phyloP scores from a whole-genome alignment of 2,329 filamentous ascomycete genomes.

The Neonectria punicea region DNA sequence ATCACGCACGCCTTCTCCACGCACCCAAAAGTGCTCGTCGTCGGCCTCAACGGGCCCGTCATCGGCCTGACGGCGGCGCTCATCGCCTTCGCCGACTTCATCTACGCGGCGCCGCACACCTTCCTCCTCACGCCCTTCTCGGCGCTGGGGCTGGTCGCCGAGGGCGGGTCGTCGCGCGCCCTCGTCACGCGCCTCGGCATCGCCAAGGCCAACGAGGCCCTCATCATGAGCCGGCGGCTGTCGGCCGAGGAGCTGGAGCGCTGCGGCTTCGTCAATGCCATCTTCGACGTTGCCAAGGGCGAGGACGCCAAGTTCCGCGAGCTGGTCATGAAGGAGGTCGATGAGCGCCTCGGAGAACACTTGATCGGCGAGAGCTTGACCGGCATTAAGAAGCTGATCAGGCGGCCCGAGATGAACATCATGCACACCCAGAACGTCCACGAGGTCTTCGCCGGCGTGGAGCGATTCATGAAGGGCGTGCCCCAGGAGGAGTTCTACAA shows the following conservation, averaged over 20 bases:
- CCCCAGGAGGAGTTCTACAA: conserved; percentile 91
- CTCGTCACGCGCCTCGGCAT: conserved; percentile 85
- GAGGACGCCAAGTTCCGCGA: conserved; percentile 76
- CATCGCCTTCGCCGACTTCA: conserved; percentile 86
- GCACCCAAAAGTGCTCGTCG: conserved; percentile 93
- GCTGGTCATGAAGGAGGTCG: conserved; percentile 80
- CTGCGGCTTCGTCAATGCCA: conserved; percentile 86
- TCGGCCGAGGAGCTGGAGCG: conserved; percentile 76
- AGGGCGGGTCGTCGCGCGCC: conserved; percentile 82
- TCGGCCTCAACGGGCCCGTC: conserved; percentile 90
- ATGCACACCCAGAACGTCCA: conserved; percentile 81
- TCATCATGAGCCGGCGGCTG: conserved; percentile 89
- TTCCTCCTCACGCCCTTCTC: conserved; percentile 94
- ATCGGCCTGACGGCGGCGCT: conserved; percentile 90
- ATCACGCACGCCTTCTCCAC: conserved; percentile 90
- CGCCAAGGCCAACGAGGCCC: conserved; percentile 86
- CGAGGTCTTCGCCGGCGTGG: conserved; percentile 88
- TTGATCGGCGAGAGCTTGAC: conserved; percentile 81
- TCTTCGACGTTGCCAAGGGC: conserved; percentile 71
- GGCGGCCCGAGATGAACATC: conserved; percentile 75
- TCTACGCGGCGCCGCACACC: conserved; percentile 83
- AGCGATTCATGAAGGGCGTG: conserved; percentile 80
- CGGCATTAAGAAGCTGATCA: conserved; percentile 86
- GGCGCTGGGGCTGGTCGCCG: conserved; percentile 87
- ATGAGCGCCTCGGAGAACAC: conserved; percentile 83